Percentiles rank a stretch among this genome's conserved stretches.
Conservation (phyloP, 805 yeast species). For the Candida maesae region DNA sequence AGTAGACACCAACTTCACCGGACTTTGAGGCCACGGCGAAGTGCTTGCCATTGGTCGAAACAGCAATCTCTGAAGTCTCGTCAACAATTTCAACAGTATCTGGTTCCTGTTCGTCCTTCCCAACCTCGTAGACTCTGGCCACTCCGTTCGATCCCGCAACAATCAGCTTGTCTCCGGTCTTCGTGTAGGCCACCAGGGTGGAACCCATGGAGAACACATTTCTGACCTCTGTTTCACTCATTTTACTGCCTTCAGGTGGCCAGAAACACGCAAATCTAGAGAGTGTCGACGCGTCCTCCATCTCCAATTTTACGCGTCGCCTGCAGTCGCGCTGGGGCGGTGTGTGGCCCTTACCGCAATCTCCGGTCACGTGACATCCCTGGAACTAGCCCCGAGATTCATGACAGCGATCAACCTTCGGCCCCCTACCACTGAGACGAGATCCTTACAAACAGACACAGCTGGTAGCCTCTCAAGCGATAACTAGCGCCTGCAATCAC, state of each 20-base stretch:
- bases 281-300: neutral
- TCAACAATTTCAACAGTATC: conserved; percentile 25
- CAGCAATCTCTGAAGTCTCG: conserved; percentile 17
- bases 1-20: conserved; percentile 27
- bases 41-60: conserved; percentile 12
- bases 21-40: conserved; percentile 21
- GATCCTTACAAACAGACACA: too few species aligned
- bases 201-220: conserved; percentile 25
- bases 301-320: conserved; percentile 1
- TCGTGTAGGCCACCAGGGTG: conserved; percentile 19
- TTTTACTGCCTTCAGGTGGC: neutral
- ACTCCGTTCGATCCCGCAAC: conserved; percentile 26
- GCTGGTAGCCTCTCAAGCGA: too few species aligned
- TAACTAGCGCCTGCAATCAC: too few species aligned
- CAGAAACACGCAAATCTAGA: too few species aligned
- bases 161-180: conserved; percentile 19
- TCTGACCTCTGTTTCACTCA: conserved; percentile 18
- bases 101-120: conserved; percentile 24
- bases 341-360: conserved; percentile 1
- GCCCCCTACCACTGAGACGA: too few species aligned
- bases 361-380: neutral
- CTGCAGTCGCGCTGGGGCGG: neutral
- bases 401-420: too few species aligned
- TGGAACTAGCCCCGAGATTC: too few species aligned
- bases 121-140: conserved; percentile 18